phyloP scores from a whole-genome alignment of 2,329 filamentous ascomycete species.

The Claviceps citrina region DNA sequence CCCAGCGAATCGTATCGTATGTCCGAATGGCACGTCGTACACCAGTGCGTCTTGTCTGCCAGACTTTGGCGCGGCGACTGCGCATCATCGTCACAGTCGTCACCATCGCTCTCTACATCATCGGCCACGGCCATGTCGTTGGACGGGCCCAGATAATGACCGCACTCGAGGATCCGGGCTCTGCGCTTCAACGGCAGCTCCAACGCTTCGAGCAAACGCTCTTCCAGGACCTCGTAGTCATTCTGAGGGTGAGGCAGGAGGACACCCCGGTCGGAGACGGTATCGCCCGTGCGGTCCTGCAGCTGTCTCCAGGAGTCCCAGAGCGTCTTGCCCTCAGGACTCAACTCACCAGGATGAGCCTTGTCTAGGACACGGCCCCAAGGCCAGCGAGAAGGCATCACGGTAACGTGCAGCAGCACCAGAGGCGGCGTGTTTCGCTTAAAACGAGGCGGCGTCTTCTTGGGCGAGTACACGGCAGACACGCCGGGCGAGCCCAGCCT shows the following conservation, averaged over 20 bases:
- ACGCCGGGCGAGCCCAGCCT: conserved; percentile 39
- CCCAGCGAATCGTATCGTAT: conserved; percentile 40
- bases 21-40: conserved; percentile 37
- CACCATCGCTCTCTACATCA: conserved; percentile 32
- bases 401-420: conserved; percentile 62
- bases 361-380: conserved; percentile 43
- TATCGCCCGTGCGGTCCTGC: conserved; percentile 55
- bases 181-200: conserved; percentile 49
- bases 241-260: conserved; percentile 64
- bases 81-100: conserved; percentile 22
- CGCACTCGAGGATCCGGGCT: conserved; percentile 59
- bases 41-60: conserved; percentile 35
- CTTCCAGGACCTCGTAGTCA: conserved; percentile 67
- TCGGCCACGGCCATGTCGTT: conserved; percentile 30
- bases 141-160: conserved; percentile 54
- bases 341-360: conserved; percentile 25
- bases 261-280: conserved; percentile 57
- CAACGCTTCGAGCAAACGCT: conserved; percentile 58
- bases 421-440: conserved; percentile 47
- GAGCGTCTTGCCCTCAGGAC: conserved; percentile 32
- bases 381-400: conserved; percentile 53
- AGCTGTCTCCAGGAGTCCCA: conserved; percentile 51
- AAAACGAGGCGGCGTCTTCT: conserved; percentile 43
- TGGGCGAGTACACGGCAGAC: conserved; percentile 38
- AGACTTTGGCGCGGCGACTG: conserved; percentile 11